Evolutionary conservation across 345 rosid genomes (phyloP).

Genomic region (Citrus trifoliata): DNA sequence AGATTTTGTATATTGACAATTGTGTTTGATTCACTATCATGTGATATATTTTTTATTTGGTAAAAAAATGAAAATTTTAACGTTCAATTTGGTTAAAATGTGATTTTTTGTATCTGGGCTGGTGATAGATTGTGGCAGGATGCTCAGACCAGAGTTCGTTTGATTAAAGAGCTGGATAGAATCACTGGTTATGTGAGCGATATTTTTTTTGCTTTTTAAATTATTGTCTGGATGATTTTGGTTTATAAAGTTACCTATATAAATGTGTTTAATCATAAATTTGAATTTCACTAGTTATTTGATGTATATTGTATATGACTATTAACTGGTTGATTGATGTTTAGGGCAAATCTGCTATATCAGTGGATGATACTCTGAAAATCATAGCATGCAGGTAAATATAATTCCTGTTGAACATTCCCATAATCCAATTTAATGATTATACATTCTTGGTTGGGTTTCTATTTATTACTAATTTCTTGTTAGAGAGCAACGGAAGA

Average conservation of each 20-base stretch:
- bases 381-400: constrained; percentile 82
- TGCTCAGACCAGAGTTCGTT: constrained; percentile 70
- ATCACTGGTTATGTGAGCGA: constrained; percentile 66
- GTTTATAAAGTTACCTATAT: background rate
- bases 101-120: background rate
- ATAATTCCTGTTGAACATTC: background rate
- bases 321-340: background rate
- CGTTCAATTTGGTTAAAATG: background rate
- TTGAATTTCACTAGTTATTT: background rate
- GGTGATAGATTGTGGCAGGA: constrained; percentile 79
- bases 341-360: constrained; percentile 81
- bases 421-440: background rate
- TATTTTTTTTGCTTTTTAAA: background rate
- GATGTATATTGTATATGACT: background rate
- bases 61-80: background rate
- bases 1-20: background rate
- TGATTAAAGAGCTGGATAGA: constrained; percentile 69
- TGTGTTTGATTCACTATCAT: too few species aligned
- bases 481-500: constrained; percentile 83
- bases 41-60: background rate
- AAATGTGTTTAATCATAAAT: background rate
- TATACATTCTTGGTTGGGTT: background rate
- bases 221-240: background rate
- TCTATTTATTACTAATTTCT: constrained; percentile 7
- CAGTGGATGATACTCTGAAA: constrained; percentile 89